A percentile compares a stretch with the other conserved stretches of the same genome.
phyloP scores from a whole-genome alignment of 306 rosid genomes.

The Prunus armeniaca region DNA sequence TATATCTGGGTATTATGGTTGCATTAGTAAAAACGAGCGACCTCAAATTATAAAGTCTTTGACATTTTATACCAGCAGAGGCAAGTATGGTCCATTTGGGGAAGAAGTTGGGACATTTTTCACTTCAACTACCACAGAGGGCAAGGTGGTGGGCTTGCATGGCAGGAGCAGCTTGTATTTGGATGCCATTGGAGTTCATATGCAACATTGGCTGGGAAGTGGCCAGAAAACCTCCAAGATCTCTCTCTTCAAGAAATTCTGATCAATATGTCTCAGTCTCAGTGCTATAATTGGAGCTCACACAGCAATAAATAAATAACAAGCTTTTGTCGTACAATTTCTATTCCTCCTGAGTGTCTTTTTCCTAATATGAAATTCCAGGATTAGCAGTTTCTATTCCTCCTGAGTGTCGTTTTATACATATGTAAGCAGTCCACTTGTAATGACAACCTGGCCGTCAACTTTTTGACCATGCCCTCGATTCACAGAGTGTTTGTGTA shows the following conservation, averaged over 20 bases:
- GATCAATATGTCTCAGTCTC: constrained; percentile 5
- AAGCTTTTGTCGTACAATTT: background rate
- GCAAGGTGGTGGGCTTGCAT: constrained; percentile 88
- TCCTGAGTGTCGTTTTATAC: too few relatives aligned
- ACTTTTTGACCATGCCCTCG: background rate
- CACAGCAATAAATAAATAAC: background rate
- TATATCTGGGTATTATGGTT: constrained; percentile 70
- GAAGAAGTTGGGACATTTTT: constrained; percentile 81
- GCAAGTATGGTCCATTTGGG: constrained; percentile 87
- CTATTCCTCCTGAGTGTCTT: too few relatives aligned
- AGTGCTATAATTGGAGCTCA: background rate
- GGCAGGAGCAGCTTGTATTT: constrained; percentile 81
- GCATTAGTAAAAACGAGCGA: constrained; percentile 41
- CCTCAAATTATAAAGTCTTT: constrained; percentile 63
- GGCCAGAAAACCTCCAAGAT: constrained; percentile 50
- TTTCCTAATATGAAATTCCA: too few relatives aligned
- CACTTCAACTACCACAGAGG: constrained; percentile 84
- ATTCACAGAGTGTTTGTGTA: background rate
- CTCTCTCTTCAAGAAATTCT: constrained; percentile 64
- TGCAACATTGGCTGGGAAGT: constrained; percentile 95
- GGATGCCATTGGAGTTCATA: constrained; percentile 91
- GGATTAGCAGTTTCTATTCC: too few relatives aligned
- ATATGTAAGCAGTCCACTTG: too few relatives aligned
- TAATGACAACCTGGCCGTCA: too few relatives aligned
- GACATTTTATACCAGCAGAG: constrained; percentile 66